Conservation (phyloP, 441 rosid species). For the Corymbia calophylla region DNA sequence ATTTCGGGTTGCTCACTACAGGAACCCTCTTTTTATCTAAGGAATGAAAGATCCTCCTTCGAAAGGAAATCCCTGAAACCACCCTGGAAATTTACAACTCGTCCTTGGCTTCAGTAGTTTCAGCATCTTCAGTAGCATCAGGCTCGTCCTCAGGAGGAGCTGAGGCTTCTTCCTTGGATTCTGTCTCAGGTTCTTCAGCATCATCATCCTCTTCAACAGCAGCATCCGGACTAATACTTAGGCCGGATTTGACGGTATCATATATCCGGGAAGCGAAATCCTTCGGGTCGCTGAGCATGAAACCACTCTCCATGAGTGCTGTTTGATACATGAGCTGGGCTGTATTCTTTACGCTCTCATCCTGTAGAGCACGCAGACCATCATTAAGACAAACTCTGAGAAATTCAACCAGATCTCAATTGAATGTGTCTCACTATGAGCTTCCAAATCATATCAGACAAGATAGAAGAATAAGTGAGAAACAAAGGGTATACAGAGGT, state of each 20-base stretch:
- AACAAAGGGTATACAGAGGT: background rate
- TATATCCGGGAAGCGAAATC: constrained; percentile 82
- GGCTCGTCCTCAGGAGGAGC: background rate
- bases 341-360: constrained; percentile 58
- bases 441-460: background rate
- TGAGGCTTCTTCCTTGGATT: constrained; percentile 18
- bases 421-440: background rate
- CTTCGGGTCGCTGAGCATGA: constrained; percentile 60
- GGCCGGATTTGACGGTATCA: constrained; percentile 65
- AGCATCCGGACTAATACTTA: constrained; percentile 69
- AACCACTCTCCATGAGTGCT: constrained; percentile 93
- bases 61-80: background rate
- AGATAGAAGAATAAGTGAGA: background rate
- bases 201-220: constrained; percentile 69
- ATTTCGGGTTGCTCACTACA: background rate
- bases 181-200: constrained; percentile 52
- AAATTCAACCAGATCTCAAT: background rate
- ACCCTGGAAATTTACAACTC: constrained; percentile 28
- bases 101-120: constrained; percentile 32
- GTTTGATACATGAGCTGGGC: constrained; percentile 91
- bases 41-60: background rate
- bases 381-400: background rate
- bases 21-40: background rate
- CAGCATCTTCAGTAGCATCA: constrained; percentile 15
- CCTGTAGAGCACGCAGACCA: constrained; percentile 28